Base-by-base conservation (phyloP, 1,139 yeast species). In the Yamadazyma siamensis region DNA sequence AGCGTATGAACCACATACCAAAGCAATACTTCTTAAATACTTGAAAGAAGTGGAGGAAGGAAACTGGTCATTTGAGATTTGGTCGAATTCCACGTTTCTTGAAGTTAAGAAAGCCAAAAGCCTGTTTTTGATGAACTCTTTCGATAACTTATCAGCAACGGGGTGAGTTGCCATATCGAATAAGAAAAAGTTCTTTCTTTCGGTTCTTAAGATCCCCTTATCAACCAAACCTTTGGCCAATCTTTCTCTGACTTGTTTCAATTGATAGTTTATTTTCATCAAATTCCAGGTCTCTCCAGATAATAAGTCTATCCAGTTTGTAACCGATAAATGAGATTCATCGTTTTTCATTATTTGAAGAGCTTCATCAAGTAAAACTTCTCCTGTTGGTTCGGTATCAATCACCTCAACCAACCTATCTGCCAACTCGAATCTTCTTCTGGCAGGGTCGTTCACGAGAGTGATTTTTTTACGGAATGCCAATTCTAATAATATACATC, bases 151-250 rank as follows among this genome's bases (percentile, higher is more conserved):
- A 59, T 91, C 98, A 23, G 94, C 84, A 10, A 91, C 78, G 4
- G 99, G 99, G 57, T 94, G 98, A 6, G 98, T 94, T 15, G 98
- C 96, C 96, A 91, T 91, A 59, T 91, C 98, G 48, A 91, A 91
- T 35, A 91, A 66, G 52, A 94, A 79, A 57, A 91, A 91, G 63
- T 87, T 94, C 54, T 89, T 88, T 54, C 95, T 78, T 56, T 91
- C 98, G 3, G 98, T 94, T 60, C 96, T 79, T 50, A 94, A 71
- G 30, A 91, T 82, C n/a, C 98, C 98, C 62, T 91, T 91, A 57
- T 91, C 99, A 19, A 94, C 99, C 35, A 91, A 71, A 1, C 98
- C 99, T 59, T 91, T 91, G 33, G 96, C 95, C 43, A 91, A 71
- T 47, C 99, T 74, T 60, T 91, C 99, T 51, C 98, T 77, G 4